Evolutionary conservation across 495 filamentous ascomycete species (phyloP).

Genomic region (Neurospora sp.): DNA sequence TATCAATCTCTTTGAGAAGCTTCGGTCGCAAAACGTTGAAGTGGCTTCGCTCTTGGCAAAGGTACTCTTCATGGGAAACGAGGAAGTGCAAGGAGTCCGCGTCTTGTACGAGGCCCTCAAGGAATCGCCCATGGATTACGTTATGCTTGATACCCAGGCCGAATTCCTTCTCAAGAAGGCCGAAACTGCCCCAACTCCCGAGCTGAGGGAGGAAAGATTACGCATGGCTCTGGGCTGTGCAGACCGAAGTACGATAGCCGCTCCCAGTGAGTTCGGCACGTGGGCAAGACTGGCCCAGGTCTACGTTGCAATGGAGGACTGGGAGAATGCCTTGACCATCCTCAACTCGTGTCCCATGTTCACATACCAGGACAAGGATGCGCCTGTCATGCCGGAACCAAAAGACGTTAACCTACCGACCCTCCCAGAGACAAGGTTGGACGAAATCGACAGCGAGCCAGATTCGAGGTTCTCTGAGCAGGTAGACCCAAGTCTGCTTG

Average conservation of each 20-base stretch:
- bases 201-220: constrained; percentile 48
- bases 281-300: constrained; percentile 92
- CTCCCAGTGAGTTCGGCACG: constrained; percentile 92
- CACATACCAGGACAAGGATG: constrained; percentile 96
- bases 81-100: constrained; percentile 89
- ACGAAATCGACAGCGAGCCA: constrained; percentile 87
- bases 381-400: constrained; percentile 86
- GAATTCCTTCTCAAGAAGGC: constrained; percentile 87
- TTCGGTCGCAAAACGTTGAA: constrained; percentile 81
- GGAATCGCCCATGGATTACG: constrained; percentile 90
- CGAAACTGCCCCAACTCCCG: constrained; percentile 31
- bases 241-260: constrained; percentile 85
- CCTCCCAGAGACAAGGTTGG: constrained; percentile 79
- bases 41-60: constrained; percentile 86
- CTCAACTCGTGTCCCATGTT: constrained; percentile 99
- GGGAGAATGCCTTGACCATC: constrained; percentile 86
- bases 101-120: constrained; percentile 80
- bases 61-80: constrained; percentile 84
- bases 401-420: constrained; percentile 77
- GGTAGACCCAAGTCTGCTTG: constrained; percentile 78
- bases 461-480: constrained; percentile 70
- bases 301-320: constrained; percentile 84
- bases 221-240: constrained; percentile 84
- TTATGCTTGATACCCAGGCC: constrained; percentile 86
- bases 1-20: constrained; percentile 95